These are phyloP conservation scores for Gossypium schwendimanii DNA, from an alignment of 441 rosid species.

Conservation along the genomic window DNA sequence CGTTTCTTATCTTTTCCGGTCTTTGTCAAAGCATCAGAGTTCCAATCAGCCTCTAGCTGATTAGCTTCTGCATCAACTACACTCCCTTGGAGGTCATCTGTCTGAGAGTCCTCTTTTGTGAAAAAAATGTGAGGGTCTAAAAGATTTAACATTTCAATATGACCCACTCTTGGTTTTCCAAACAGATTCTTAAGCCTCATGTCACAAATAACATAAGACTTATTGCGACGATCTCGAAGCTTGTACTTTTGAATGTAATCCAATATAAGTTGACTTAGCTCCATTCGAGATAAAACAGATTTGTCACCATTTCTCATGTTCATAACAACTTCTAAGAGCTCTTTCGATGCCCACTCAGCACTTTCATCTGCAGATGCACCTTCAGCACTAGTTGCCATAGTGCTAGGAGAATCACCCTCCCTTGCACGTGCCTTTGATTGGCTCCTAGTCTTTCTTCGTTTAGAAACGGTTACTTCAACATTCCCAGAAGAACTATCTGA, in stretches of 20 bases:
- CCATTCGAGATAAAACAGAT: constrained; percentile 65
- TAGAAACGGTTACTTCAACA: constrained; percentile 34
- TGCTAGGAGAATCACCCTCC: constrained; percentile 28
- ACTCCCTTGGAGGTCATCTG: constrained; percentile 53
- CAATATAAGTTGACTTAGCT: constrained; percentile 71
- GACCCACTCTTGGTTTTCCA: constrained; percentile 88
- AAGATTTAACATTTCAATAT: constrained; percentile 93
- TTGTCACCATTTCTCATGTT: constrained; percentile 84
- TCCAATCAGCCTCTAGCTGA: constrained; percentile 65
- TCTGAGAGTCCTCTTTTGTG: constrained; percentile 57
- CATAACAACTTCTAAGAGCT: constrained; percentile 74
- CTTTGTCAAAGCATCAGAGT: constrained; percentile 45
- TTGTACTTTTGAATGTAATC: constrained; percentile 80
- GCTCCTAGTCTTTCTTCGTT: constrained; percentile 65
- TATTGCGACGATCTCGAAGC: constrained; percentile 87
- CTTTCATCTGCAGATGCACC: constrained; percentile 33
- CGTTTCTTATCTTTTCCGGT: constrained; percentile 65
- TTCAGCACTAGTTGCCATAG: constrained; percentile 22
- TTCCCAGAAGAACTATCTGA: constrained; percentile 52
- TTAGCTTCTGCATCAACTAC: constrained; percentile 60
- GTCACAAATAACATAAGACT: constrained; percentile 88
- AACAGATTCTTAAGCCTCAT: constrained; percentile 70
- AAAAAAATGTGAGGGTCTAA: constrained; percentile 75
- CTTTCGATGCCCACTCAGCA: constrained; percentile 80
- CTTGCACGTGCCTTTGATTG: constrained; percentile 46